phyloP scores from a whole-genome alignment of 495 filamentous ascomycete genomes.

The Niebla homalea region DNA sequence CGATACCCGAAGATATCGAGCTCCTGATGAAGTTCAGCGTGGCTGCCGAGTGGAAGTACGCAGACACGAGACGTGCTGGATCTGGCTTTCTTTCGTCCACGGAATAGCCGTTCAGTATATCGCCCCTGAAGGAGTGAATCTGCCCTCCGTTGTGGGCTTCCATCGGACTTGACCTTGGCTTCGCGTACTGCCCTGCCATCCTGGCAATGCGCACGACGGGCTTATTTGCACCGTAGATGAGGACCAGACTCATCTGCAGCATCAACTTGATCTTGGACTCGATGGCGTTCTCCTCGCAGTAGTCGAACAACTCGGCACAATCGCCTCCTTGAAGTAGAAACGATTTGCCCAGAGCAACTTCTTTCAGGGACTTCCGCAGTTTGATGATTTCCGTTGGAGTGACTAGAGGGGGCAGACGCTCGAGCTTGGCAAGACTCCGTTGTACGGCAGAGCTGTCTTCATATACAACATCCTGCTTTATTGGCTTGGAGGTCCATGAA shows the following conservation, averaged over 20 bases:
- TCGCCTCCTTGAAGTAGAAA: conserved; percentile 93
- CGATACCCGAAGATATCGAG: conserved; percentile 73
- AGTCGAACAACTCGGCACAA: conserved; percentile 94
- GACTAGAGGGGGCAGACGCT: conserved; percentile 74
- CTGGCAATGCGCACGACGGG: conserved; percentile 88
- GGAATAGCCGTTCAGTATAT: conserved; percentile 83
- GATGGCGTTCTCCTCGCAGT: conserved; percentile 80
- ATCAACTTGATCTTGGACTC: conserved; percentile 93
- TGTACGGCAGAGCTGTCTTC: conserved; percentile 49
- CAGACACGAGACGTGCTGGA: conserved; percentile 69
- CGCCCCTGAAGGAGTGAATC: conserved; percentile 82
- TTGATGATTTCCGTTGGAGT: conserved; percentile 64
- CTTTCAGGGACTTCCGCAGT: conserved; percentile 59
- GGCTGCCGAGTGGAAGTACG: conserved; percentile 89
- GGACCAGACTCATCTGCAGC: conserved; percentile 86
- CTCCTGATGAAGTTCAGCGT: conserved; percentile 87
- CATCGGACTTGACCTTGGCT: conserved; percentile 79
- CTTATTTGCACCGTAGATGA: conserved; percentile 84
- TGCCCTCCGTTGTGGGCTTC: conserved; percentile 68
- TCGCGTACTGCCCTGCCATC: conserved; percentile 96
- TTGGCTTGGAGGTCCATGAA: conserved; percentile 83
- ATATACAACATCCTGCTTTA: conserved; percentile 82
- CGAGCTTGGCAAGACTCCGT: conserved; percentile 55
- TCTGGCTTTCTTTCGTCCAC: conserved; percentile 60
- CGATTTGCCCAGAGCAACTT: conserved; percentile 83